Evolutionary conservation across 139 green algal genomes (phyloP), one percentile per base, ranked within the genome.

Genomic region (Haematococcus sp.): DNA sequence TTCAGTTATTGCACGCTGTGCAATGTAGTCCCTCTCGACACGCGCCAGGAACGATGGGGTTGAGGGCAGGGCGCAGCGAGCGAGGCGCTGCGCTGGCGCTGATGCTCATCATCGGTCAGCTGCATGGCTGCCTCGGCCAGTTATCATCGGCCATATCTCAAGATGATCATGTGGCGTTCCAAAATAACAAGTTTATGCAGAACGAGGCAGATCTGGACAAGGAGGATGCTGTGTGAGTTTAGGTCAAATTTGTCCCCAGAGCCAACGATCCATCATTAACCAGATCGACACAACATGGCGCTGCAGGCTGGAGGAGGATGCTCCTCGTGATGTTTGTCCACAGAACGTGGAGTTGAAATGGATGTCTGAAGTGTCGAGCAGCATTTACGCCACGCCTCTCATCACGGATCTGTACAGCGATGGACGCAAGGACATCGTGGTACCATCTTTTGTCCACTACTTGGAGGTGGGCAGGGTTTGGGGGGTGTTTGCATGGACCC

Each of bases 341-440:
- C 54, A 77, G 25, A 73, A 84, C 55, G 55, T 98, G 20, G 78
- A 92, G 40, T 75, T 98, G 58, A 80, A 81, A 49, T 99, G 95
- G 95, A 93, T 94, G 87, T 90, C 87, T 3, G 90, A 98, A 73
- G 83, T 93, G 1, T 84, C 68, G 31, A 91, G 81, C 30, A 90
- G 78, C 58, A 84, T 99, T 2, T 98, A 99, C 69, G 89, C 93
- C 30, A 98, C 95, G 0, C 95, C 95, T 0, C 75, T 98, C 25
- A 97, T 99, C 79, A 94, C 92, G 1, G 95, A 99, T 75, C 76
- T 98, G 28, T 94, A 90, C 81, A 90, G 81, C 49, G 95, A 99
- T 75, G 79, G 79, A 20, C 84, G 87, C 23, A 95, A 93, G 70
- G 94, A 98, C 66, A 88, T 99, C 28, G 83, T 99, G 22, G 95